phyloP scores from a whole-genome alignment of 139 green algal species.

The Spirogloea muscicola region DNA sequence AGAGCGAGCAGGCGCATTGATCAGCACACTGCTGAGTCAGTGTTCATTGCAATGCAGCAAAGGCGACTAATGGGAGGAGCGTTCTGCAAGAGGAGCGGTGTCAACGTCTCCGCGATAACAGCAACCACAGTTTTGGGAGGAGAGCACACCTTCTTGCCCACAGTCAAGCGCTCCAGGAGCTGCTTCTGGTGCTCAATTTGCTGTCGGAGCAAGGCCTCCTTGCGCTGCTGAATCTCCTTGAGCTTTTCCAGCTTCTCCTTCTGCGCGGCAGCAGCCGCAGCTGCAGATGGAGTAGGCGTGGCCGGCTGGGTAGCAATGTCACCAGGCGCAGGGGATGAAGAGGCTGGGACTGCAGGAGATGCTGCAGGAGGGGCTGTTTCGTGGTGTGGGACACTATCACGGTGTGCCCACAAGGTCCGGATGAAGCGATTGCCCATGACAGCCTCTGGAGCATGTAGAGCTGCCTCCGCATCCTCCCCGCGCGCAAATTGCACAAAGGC shows the following conservation, averaged over 20 bases:
- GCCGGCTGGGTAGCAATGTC: background rate
- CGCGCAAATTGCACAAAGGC: slow-evolving; percentile 39
- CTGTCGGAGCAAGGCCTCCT: slow-evolving; percentile 34
- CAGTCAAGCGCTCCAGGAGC: slow-evolving; percentile 31
- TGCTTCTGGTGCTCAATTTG: slow-evolving; percentile 43
- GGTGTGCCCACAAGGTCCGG: slow-evolving; percentile 17
- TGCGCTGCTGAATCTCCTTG: slow-evolving; percentile 38
- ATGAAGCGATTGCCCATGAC: slow-evolving; percentile 48
- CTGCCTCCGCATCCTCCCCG: slow-evolving; percentile 14
- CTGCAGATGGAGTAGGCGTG: background rate
- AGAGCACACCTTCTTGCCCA: background rate
- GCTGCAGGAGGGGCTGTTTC: too few species aligned
- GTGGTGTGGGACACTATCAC: too few species aligned
- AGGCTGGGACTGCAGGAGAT: too few species aligned
- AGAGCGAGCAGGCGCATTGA: too few species aligned
- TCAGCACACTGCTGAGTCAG: too few species aligned
- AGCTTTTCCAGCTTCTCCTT: slow-evolving; percentile 34
- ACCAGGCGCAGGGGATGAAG: background rate
- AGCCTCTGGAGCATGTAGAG: slow-evolving; percentile 28
- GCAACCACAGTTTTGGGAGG: too few species aligned
- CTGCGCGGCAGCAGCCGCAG: background rate
- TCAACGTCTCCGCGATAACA: too few species aligned
- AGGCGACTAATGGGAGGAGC: too few species aligned
- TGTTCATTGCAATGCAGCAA: too few species aligned
- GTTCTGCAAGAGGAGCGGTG: too few species aligned